phyloP scores from a whole-genome alignment of 768 basidiomycete species.

The Leccinum subgranulosum region DNA sequence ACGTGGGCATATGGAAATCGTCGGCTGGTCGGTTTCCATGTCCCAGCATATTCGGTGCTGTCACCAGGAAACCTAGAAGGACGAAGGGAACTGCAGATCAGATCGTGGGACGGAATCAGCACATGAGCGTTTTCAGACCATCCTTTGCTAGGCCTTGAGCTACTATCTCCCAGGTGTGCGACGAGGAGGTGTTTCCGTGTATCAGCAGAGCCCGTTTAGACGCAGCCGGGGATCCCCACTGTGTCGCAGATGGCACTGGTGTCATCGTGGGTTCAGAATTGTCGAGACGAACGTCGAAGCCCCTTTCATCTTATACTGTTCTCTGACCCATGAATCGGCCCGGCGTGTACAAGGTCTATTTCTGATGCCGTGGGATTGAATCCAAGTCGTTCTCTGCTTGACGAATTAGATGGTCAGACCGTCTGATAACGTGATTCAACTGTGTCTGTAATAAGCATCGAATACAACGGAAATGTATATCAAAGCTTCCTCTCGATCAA shows the following conservation, averaged over 20 bases:
- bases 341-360: conserved; percentile 3
- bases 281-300: too few relatives aligned
- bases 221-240: conserved; percentile 13
- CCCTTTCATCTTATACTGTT: background rate
- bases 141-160: conserved; percentile 5
- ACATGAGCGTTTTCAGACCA: background rate
- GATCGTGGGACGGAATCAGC: background rate
- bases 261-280: conserved; percentile 3
- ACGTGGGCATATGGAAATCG: conserved; percentile 9
- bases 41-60: conserved; percentile 16
- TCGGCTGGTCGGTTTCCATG: conserved; percentile 11
- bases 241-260: conserved; percentile 13
- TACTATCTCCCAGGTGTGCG: conserved; percentile 15
- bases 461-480: background rate
- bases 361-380: background rate
- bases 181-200: conserved; percentile 10
- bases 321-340: background rate
- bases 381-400: too few relatives aligned
- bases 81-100: background rate
- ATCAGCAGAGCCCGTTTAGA: conserved; percentile 17
- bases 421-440: background rate
- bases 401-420: background rate
- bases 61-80: conserved; percentile 11
- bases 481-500: conserved; percentile 70
- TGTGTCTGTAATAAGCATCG: background rate